Evolutionary conservation across 805 yeast species (phyloP), one percentile per base, ranked within the genome.

Genomic region (Diddensiella santjacobensis): DNA sequence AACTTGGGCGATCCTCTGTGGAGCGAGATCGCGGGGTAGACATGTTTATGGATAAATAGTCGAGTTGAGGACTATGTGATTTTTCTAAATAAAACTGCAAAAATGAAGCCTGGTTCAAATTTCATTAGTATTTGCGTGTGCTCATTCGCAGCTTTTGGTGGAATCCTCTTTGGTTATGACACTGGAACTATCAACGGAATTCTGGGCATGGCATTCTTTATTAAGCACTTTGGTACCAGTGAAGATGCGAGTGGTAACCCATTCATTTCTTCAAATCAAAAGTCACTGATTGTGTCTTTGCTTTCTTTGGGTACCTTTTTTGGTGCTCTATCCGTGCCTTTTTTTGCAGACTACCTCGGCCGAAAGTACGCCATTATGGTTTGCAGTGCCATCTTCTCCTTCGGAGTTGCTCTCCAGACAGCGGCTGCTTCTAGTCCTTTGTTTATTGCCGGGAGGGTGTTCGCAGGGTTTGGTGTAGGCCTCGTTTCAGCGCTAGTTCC

Each of bases 131-230:
- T 35, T 17, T 17, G 15, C 38, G 44, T 40, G 17, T 40, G 44
- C 20, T 22, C 40, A 10, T 81, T 87, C 51, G 91, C 93, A 8
- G 95, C 96, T 11, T 77, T 86, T n/a, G 96, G 96, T 22, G 96
- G 96, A 0, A 85, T 88, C 62, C 70, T 88, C 37, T 88, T 84
- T 62, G 96, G 96, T 1, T 88, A 86, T 62, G 96, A 88, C 64
- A 88, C 96, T 0, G 96, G 96, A 1, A 69, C 87, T 40, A 83
- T 87, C 44, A 87, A 87, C 63, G 87, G 87, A 53, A 68, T 88
- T 4, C 61, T 84, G 48, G 93, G 86, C 53, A 88, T 88, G 96
- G 57, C 67, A 11, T 87, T 76, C 62, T 88, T 87, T 36, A 71
- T 72, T 31, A 52, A 65, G 1, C 70, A 75, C 40, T 78, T 86